Conservation (phyloP, 495 filamentous ascomycete genomes). For the Aspergillus avenaceus region DNA sequence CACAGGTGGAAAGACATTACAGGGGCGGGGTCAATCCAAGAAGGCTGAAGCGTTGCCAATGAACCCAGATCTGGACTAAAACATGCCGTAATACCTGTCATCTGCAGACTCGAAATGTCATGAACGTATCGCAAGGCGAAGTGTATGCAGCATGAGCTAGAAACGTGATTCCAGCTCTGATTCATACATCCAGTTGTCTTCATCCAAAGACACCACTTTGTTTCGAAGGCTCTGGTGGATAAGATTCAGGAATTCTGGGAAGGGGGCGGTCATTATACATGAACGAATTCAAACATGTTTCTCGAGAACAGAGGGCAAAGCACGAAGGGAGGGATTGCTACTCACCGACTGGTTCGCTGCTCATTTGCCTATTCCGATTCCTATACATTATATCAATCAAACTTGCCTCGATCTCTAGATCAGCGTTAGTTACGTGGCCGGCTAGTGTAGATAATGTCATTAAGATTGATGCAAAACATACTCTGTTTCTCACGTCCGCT, state of each 20-base stretch:
- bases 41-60: constrained; percentile 47
- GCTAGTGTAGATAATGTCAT: not conserved
- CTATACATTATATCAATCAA: constrained; percentile 52
- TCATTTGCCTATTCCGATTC: constrained; percentile 57
- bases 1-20: constrained; percentile 36
- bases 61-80: constrained; percentile 53
- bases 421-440: not conserved
- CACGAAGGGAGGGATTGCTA: not conserved
- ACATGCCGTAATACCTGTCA: not conserved
- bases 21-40: constrained; percentile 33
- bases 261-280: no score
- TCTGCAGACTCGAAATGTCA: constrained; percentile 13
- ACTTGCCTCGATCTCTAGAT: constrained; percentile 42
- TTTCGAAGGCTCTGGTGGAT: constrained; percentile 67
- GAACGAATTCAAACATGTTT: not conserved
- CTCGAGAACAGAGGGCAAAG: no score
- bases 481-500: constrained; percentile 43
- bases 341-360: constrained; percentile 64
- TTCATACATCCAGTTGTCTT: constrained; percentile 93
- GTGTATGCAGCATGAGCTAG: constrained; percentile 6
- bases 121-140: constrained; percentile 15
- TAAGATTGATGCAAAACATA: constrained; percentile 19
- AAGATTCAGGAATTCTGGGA: constrained; percentile 64
- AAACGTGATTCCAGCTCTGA: constrained; percentile 49
- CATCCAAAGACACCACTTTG: constrained; percentile 67